These are phyloP conservation scores for Diaporthe aspalathi DNA, from an alignment of 2,329 filamentous ascomycete species.

Conservation along the genomic window DNA sequence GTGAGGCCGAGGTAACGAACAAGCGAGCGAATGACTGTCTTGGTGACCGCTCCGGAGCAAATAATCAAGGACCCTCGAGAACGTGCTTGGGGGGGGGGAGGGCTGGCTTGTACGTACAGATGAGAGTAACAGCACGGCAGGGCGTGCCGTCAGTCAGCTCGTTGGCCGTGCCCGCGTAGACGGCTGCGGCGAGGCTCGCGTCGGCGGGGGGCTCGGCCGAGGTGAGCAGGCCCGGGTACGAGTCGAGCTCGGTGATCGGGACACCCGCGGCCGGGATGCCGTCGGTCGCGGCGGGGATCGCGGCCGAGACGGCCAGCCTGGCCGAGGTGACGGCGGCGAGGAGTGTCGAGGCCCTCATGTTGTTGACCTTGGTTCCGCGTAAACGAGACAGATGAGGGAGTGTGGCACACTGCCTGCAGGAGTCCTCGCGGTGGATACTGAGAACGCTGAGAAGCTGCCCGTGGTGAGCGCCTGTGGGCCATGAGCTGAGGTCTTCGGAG, in stretches of 20 bases:
- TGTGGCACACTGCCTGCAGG: neutral
- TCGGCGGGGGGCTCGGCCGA: neutral
- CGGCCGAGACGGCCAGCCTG: neutral
- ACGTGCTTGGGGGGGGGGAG: neutral
- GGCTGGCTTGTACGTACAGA: conserved; percentile 7
- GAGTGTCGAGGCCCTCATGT: conserved; percentile 10
- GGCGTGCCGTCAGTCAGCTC: conserved; percentile 37
- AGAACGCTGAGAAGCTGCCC: neutral
- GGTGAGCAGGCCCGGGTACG: conserved; percentile 1
- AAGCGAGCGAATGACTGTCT: too few relatives aligned
- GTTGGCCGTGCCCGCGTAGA: conserved; percentile 28
- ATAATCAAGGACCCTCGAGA: too few relatives aligned
- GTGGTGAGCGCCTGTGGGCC: neutral
- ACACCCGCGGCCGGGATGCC: neutral
- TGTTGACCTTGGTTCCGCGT: neutral
- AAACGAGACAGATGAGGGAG: neutral
- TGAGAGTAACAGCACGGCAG: conserved; percentile 37
- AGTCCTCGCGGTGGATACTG: neutral
- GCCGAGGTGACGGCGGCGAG: conserved; percentile 16
- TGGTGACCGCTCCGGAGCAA: too few relatives aligned
- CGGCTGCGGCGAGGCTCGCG: neutral
- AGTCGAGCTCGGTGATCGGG: conserved; percentile 11
- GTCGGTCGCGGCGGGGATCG: neutral
- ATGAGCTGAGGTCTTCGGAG: neutral
- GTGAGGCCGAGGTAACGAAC: too few relatives aligned